A percentile compares a stretch with the other conserved stretches of the same genome.
Conservation (phyloP, 495 filamentous ascomycete species). For the Penicillium egyptiacum region DNA sequence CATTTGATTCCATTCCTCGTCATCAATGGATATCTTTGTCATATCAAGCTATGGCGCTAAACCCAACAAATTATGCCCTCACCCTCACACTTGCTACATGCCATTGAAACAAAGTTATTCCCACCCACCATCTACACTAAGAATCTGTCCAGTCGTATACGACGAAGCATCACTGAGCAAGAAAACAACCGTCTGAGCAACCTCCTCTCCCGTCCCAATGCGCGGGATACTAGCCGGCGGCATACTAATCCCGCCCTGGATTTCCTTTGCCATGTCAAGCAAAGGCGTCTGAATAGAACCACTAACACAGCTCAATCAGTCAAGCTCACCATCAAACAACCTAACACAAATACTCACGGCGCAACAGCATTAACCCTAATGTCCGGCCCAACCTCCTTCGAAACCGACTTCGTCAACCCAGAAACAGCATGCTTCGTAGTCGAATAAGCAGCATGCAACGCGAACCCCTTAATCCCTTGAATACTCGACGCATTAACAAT, state of each 20-base stretch:
- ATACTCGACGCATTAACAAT: constrained; percentile 63
- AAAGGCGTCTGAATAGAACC: constrained; percentile 59
- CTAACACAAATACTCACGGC: constrained; percentile 39
- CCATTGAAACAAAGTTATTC: constrained; percentile 9
- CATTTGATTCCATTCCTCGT: background rate
- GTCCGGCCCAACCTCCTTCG: constrained; percentile 55
- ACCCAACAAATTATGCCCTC: background rate
- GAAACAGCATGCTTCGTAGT: constrained; percentile 60
- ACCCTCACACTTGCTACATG: background rate
- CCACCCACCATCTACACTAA: constrained; percentile 46
- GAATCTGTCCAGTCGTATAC: constrained; percentile 52
- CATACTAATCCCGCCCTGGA: constrained; percentile 36
- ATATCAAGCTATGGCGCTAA: background rate
- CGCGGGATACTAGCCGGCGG: constrained; percentile 45
- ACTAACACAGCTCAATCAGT: constrained; percentile 22
- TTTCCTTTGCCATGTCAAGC: constrained; percentile 29
- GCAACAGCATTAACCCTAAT: constrained; percentile 62
- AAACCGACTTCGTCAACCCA: constrained; percentile 57
- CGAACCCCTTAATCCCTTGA: constrained; percentile 51
- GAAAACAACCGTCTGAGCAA: constrained; percentile 55
- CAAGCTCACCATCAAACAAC: constrained; percentile 9
- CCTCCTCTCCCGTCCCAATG: constrained; percentile 48
- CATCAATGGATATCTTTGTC: background rate
- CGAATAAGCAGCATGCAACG: constrained; percentile 52
- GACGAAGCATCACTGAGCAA: constrained; percentile 55